Percentiles rank a stretch among this genome's conserved stretches.
phyloP scores from a whole-genome alignment of 1,284 basidiomycete species.

The Ceratobasidium sp. region DNA sequence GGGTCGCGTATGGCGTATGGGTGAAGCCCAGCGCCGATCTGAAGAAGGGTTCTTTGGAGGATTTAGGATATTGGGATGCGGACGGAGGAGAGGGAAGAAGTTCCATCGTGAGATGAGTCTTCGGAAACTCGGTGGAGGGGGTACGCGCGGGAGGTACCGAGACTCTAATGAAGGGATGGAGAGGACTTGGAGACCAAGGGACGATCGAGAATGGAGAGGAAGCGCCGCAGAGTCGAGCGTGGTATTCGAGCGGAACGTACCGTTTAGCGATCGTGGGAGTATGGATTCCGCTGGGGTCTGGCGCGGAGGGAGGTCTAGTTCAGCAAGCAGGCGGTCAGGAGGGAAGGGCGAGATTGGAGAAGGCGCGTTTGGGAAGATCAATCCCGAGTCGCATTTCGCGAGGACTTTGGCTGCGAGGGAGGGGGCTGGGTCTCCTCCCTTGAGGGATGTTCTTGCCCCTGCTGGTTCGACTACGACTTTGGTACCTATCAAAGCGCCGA shows the following conservation, averaged over 20 bases:
- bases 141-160: not conserved
- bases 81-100: not conserved
- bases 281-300: conserved; percentile 1
- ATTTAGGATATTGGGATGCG: not conserved
- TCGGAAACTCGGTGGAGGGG: conserved; percentile 3
- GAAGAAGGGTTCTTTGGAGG: conserved; percentile 35
- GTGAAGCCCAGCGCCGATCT: conserved; percentile 11
- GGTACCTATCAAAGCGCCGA: not conserved
- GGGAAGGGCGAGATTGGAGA: not conserved
- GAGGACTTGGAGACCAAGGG: not conserved
- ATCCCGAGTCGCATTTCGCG: conserved; percentile 44
- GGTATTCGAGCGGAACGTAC: conserved; percentile 17
- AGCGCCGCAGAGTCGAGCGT: conserved; percentile 34
- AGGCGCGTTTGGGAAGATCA: conserved; percentile 23
- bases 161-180: not conserved
- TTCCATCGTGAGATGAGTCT: conserved; percentile 45
- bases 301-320: not conserved
- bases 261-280: conserved; percentile 31
- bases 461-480: not conserved
- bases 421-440: not conserved
- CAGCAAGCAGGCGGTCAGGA: not conserved
- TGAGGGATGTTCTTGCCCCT: not conserved
- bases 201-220: not conserved
- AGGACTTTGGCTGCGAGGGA: conserved; percentile 20
- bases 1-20: conserved; percentile 36